Base-by-base conservation (phyloP, 2,329 filamentous ascomycete genomes). In the Diatrype stigma region DNA sequence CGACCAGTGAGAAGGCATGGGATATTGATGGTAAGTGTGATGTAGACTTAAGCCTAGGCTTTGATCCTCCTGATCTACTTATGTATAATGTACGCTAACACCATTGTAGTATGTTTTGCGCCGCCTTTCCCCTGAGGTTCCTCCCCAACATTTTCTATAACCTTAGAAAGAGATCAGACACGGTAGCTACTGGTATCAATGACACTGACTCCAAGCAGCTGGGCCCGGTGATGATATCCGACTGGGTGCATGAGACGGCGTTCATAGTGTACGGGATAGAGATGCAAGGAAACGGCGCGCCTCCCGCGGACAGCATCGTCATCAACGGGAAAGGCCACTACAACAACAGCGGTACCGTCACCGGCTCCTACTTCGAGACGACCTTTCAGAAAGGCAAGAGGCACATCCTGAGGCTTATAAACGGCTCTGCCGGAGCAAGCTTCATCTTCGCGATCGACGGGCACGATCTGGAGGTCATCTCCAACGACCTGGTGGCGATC, bases 401-500 rank as follows among this genome's bases (percentile, higher is more conserved):
- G 55, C 70, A 77, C 55, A 63, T 69, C 42, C 58, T 78, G 32
- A 64, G 70, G 37, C 52, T 78, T 32, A 67, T 78, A 60, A 79
- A 78, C 60, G 68, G 67, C 14, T 71, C 69, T 16, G 65, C 74
- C 11, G 72, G 73, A 51, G 70, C 68, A 32, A 70, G 70, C 52
- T 73, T 76, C 57, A 64, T 61, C 53, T 72, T 68, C 63, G 67
- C 51, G 37, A 74, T 81, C 50, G 77, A 81, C 56, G 67, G 69
- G 16, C 76, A 80, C 58, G 67, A 65, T 4, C 57, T 80, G 54
- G 73, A 67, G 1, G 73, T 80, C 34, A 72, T 79, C 40, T 68
- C 73, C 5, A 70, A 68, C 51, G 77, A 80, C 57, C 74, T 77
- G 35, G 73, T 78, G 1, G 68, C 73, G 0, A 64, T 78, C 49